A percentile compares a stretch with the other conserved stretches of the same genome.
phyloP scores from a whole-genome alignment of 2,329 filamentous ascomycete species.

The Monilinia fructicola region DNA sequence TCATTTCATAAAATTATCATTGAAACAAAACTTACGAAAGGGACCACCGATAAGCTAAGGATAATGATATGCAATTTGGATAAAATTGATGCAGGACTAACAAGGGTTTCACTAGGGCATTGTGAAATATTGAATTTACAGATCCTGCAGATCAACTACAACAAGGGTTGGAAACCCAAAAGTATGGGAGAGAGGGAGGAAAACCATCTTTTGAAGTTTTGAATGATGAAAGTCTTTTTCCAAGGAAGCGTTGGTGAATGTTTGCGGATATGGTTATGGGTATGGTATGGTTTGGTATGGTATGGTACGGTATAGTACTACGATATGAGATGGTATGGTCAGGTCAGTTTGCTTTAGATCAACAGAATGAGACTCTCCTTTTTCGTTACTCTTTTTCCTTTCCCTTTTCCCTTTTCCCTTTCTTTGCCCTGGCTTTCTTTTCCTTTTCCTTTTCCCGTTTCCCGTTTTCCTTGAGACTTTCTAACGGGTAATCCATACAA shows the following conservation, averaged over 20 bases:
- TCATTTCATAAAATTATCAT: conserved; percentile 20
- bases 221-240: background rate
- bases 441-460: background rate
- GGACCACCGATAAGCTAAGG: conserved; percentile 21
- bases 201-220: background rate
- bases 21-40: conserved; percentile 11
- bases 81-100: conserved; percentile 22
- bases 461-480: conserved; percentile 2
- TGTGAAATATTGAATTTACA: conserved; percentile 32
- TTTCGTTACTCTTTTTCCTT: too few relatives aligned
- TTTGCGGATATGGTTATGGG: background rate
- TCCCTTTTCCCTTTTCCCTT: background rate
- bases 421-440: background rate
- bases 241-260: too few relatives aligned
- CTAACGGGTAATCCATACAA: background rate
- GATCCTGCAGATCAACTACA: conserved; percentile 30
- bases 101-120: conserved; percentile 13
- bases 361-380: background rate
- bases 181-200: background rate
- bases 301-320: too few relatives aligned
- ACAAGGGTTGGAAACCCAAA: conserved; percentile 9
- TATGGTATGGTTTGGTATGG: too few relatives aligned
- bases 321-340: too few relatives aligned
- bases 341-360: background rate
- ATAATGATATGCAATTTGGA: conserved; percentile 16